These are phyloP conservation scores for Glebionis coronaria DNA, from an alignment of 129 eudicot species.

Conservation along the genomic window DNA sequence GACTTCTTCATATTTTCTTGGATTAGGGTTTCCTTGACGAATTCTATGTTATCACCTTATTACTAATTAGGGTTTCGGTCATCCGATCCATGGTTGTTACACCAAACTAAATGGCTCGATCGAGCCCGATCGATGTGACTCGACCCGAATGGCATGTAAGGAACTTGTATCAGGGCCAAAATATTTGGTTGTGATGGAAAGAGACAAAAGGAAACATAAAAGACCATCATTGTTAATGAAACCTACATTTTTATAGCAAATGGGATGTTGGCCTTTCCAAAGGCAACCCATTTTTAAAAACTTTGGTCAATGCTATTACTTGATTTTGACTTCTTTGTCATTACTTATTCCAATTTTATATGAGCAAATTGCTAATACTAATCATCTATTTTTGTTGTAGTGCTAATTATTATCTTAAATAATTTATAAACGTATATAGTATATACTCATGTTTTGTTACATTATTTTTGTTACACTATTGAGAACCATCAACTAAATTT, in stretches of 20 bases:
- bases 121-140: not conserved
- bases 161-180: constrained; percentile 13
- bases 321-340: constrained; percentile 28
- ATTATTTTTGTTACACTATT: no score
- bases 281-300: constrained; percentile 26
- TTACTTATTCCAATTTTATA: constrained; percentile 11
- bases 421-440: not conserved
- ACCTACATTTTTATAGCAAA: constrained; percentile 28
- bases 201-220: constrained; percentile 27
- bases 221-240: constrained; percentile 27
- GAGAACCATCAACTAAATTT: no score
- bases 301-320: constrained; percentile 16
- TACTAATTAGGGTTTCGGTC: no score
- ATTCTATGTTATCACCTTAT: no score
- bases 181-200: constrained; percentile 26
- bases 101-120: no score
- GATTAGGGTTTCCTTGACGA: not conserved
- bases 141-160: constrained; percentile 9
- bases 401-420: not conserved
- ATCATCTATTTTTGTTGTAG: not conserved
- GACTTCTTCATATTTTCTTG: no score
- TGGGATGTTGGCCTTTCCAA: constrained; percentile 36
- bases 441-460: no score
- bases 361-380: not conserved
- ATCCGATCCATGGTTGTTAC: no score